These are phyloP conservation scores for Pleurotus tuber-regium DNA, from an alignment of 768 basidiomycete species.

Conservation along the genomic window DNA sequence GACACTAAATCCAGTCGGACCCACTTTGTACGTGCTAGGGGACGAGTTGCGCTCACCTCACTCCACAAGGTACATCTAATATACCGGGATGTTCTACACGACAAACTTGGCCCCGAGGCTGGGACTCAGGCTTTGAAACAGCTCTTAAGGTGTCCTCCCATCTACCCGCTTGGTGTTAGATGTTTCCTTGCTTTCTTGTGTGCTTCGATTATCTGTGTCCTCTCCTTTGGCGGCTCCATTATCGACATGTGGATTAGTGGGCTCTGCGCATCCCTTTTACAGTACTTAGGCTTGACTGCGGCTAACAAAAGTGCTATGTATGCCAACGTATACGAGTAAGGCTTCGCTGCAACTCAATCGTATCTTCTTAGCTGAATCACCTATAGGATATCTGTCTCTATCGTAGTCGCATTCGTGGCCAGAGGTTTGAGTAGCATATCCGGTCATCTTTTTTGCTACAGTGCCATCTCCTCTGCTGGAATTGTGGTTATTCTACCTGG, in stretches of 20 bases:
- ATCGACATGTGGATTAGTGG: slow-evolving; percentile 85
- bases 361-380: no score
- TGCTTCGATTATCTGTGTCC: slow-evolving; percentile 77
- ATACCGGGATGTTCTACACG: slow-evolving; percentile 85
- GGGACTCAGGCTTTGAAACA: slow-evolving; percentile 67
- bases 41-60: slow-evolving; percentile 77
- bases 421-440: slow-evolving; percentile 75
- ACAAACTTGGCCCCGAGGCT: slow-evolving; percentile 69
- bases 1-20: slow-evolving; percentile 70
- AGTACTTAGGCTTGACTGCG: slow-evolving; percentile 78
- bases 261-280: slow-evolving; percentile 61
- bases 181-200: slow-evolving; percentile 76
- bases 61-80: slow-evolving; percentile 80
- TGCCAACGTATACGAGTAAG: slow-evolving; percentile 95
- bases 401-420: slow-evolving; percentile 81
- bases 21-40: slow-evolving; percentile 80
- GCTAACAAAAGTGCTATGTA: slow-evolving; percentile 87
- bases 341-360: no score
- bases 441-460: slow-evolving; percentile 81
- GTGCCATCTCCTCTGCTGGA: slow-evolving; percentile 84
- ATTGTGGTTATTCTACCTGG: slow-evolving; percentile 91
- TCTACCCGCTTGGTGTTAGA: slow-evolving; percentile 65
- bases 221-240: slow-evolving; percentile 79
- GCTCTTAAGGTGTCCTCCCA: slow-evolving; percentile 60
- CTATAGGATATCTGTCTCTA: slow-evolving; percentile 78